Evolutionary conservation across 2,329 filamentous ascomycete species (phyloP), one percentile per base, ranked within the genome.

Genomic region (Aspergillus costaricaensis): DNA sequence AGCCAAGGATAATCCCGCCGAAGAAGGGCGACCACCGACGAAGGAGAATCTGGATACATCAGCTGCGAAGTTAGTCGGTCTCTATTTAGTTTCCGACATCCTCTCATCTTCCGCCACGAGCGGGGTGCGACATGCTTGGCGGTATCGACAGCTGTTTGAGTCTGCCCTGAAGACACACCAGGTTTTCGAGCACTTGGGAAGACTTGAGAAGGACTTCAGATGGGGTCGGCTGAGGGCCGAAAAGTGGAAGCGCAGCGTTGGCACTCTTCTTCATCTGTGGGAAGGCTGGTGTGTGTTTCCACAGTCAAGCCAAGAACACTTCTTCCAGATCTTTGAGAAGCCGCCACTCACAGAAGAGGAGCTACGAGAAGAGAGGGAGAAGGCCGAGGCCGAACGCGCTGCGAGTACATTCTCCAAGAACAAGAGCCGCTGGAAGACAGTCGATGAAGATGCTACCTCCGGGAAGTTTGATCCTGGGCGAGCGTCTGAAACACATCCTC

Each of bases 191-290:
- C 83, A 85, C 48, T 82, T 97, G 3, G 92, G 92, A 1, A 79
- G 85, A 58, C 83, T 96, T 61, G 87, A 92, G 7, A 88, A 89
- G 67, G 87, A 86, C 57, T 78, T 90, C 21, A 82, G 83, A 48
- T 96, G 92, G 92, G 93, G 93, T 9, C 86, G 91, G 1, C 79
- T 96, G 63, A 88, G 91, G 19, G 88, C 88, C 3, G 91, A 95
- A 63, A 93, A 94, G 76, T 95, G 91, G 90, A 91, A 90, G 74
- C 85, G 91, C 53, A 92, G 89, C 68, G 82, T 95, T 41, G 83
- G 84, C 2, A 82, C 87, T 5, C 82, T 95, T 2, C 78, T 95
- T 8, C 83, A 84, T 50, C 78, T 92, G 38, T 95, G 91, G 85
- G 84, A 86, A 73, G 80, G 80, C 10, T 85, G 83, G 81, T 85